Evolutionary conservation across 305 asterid genomes (phyloP), one percentile per base, ranked within the genome.

Genomic region (Nicotiana rustica): DNA sequence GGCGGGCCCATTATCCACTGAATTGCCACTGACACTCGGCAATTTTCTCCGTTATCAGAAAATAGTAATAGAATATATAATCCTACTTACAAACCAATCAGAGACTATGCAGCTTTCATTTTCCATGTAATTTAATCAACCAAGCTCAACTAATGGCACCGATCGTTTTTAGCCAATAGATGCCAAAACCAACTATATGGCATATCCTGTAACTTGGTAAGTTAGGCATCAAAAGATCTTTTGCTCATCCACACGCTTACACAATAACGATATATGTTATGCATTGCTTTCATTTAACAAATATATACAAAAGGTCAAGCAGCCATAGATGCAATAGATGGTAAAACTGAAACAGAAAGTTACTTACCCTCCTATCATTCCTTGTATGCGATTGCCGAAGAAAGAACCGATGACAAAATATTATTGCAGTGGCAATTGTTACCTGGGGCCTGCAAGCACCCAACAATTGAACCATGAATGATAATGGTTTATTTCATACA

Each of bases 401-500:
- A 87, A 96, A 96, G 92, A 96, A 96, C 80, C 99, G 98, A 80
- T 96, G 99, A 85, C 97, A 96, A 88, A 94, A 96, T 90, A 96
- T 91, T 70, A 96, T 96, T 73, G 99, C 97, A 4, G 99, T 96
- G 19, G 98, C 99, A 90, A 96, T 96, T 13, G 99, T 96, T 57
- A 96, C 97, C 89, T 96, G 99, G 19, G 98, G 99, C 91, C 99
- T 96, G 98, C 95, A 92, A 92, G 97, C 94, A 90, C 82, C 73
- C 85, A 81, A 78, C 84, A 87, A 80, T 84, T 57, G 82, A 83
- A 65, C 56, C 71, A 81, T 14, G 14, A 49, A 25, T 25, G 65
- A 14, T 49, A 49, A 75, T 52, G 67, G 67, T 83, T 78, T 29
- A 66, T 10, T 41, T 19, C 60, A 57, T 83, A 61, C 59, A 83